phyloP scores from a whole-genome alignment of 129 eudicot genomes.

The Chrysanthemum seticuspe region DNA sequence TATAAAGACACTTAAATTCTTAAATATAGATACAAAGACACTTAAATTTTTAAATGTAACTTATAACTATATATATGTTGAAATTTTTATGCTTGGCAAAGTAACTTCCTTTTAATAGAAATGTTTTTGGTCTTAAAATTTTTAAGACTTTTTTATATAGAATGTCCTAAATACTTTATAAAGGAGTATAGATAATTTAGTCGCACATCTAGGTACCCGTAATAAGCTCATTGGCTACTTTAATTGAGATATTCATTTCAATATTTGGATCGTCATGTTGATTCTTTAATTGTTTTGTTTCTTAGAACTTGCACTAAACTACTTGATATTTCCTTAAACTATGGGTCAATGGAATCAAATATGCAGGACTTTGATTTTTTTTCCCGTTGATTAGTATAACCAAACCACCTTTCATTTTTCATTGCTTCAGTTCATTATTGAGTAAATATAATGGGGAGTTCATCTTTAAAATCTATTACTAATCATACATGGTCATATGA shows the following conservation, averaged over 20 bases:
- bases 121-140: too few relatives aligned
- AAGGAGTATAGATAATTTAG: too few relatives aligned
- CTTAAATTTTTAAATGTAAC: too few relatives aligned
- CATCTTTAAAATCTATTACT: slow-evolving; percentile 14
- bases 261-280: not conserved
- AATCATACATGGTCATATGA: slow-evolving; percentile 29
- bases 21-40: too few relatives aligned
- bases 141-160: too few relatives aligned
- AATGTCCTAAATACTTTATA: too few relatives aligned
- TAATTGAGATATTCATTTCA: not conserved
- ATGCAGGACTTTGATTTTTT: not conserved
- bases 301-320: not conserved
- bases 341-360: not conserved
- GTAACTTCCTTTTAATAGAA: too few relatives aligned
- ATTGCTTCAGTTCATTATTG: not conserved
- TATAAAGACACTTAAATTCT: too few relatives aligned
- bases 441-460: slow-evolving; percentile 11
- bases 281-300: not conserved
- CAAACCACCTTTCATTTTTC: not conserved
- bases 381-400: not conserved
- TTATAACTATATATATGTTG: too few relatives aligned
- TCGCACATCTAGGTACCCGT: too few relatives aligned
- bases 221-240: too few relatives aligned
- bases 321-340: not conserved
- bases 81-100: too few relatives aligned